Base-by-base conservation (phyloP, 306 rosid genomes). In the Lathyrus sativus region DNA sequence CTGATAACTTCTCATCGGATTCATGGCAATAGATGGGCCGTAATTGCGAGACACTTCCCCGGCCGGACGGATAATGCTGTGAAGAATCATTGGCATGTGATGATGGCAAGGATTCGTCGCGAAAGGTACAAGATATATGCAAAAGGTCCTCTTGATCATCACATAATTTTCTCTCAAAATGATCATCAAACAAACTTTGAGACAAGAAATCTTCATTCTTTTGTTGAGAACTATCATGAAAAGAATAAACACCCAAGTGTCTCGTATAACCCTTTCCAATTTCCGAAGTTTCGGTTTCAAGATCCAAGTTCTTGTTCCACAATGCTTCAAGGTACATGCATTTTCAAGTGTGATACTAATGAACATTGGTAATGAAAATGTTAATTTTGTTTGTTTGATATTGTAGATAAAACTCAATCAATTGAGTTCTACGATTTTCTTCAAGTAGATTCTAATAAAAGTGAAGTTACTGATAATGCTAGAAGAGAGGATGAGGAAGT, bases 61-160 rank as follows among this genome's bases (percentile, higher is more conserved):
- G 97, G 98, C 45, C 65, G 98, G 7, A 93, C 98, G 11, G 97
- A 93, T 55, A 93, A 93, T 22, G 98, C 98, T 1, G 97, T 93
- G 12, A 93, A 93, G 83, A 93, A 93, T 61, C 98, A 93, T 54
- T 93, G 98, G 97, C 98, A 93, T 59, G 98, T 93, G 6, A 90
- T 90, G 82, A 90, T 90, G 97, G 96, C 98, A 1, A 79, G 98
- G 50, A 79, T 78, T 26, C 79, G 89, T 31, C 58, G 92, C 41
- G 89, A 85, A 57, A 83, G 75, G 10, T 86, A 91, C 1, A 90
- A 88, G 67, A 72, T 78, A 63, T 79, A 74, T 49, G 72, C 87
- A 65, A 88, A 74, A 74, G 85, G 77, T 13, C 73, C 57, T 5
- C 50, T 62, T 56, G 62, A 56, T 33, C 75, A 59, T 18, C 78